Evolutionary conservation across 148 eudicot species (phyloP).

Genomic region (Gaultheria prostrata): DNA sequence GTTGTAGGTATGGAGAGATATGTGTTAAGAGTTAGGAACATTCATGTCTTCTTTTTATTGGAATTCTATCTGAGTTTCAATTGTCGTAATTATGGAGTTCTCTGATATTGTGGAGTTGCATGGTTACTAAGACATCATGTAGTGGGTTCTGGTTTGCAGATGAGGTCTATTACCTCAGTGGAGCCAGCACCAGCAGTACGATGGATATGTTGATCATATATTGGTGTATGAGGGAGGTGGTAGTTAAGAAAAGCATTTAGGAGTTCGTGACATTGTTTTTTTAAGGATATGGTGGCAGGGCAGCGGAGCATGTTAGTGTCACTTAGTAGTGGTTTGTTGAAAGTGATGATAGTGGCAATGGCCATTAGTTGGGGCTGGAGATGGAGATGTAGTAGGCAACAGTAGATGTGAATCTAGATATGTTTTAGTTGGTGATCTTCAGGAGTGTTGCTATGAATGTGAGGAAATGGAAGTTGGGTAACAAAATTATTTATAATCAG

Average conservation of each 20-base stretch:
- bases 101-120: too few relatives aligned
- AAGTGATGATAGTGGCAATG: background rate
- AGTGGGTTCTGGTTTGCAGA: too few relatives aligned
- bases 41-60: background rate
- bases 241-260: too few relatives aligned
- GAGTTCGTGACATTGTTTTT: too few relatives aligned
- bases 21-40: background rate
- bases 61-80: background rate
- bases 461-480: background rate
- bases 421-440: too few relatives aligned
- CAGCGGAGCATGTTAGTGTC: background rate
- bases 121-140: too few relatives aligned
- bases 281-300: background rate
- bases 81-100: background rate
- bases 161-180: too few relatives aligned
- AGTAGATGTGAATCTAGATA: too few relatives aligned
- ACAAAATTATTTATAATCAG: too few relatives aligned
- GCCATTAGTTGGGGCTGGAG: background rate
- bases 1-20: background rate
- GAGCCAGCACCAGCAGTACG: too few relatives aligned
- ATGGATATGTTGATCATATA: too few relatives aligned
- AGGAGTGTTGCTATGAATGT: background rate
- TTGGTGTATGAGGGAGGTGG: too few relatives aligned
- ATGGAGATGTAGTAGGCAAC: background rate
- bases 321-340: background rate